A percentile compares a stretch with the other conserved stretches of the same genome.
These are phyloP conservation scores for Parasitella parasitica DNA, from an alignment of 371 early-diverging fungal genomes.

Conservation along the genomic window DNA sequence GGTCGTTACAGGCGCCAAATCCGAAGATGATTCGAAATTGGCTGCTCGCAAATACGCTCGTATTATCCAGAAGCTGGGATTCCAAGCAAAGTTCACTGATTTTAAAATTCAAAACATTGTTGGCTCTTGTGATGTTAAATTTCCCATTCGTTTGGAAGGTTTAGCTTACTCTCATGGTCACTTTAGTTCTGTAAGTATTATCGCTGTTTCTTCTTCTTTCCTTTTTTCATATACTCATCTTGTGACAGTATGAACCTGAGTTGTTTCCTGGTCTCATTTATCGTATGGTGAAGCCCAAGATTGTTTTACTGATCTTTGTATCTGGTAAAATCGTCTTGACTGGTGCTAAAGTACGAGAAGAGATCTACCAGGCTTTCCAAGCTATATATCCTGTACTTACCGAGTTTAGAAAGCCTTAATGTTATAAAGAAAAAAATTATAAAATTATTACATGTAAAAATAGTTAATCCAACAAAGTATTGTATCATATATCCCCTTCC, in stretches of 20 bases:
- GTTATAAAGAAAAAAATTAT: neutral
- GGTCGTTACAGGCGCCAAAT: conserved; percentile 98
- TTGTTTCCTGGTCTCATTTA: conserved; percentile 99
- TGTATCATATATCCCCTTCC: neutral
- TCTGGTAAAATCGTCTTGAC: conserved; percentile 99
- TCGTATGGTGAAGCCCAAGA: conserved; percentile 99
- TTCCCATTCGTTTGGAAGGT: conserved; percentile 99
- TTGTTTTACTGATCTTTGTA: conserved; percentile 99
- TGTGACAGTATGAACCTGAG: conserved; percentile 97
- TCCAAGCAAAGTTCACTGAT: conserved; percentile 98
- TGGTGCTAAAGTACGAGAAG: conserved; percentile 99
- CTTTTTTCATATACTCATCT: conserved; percentile 1
- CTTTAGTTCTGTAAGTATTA: conserved; percentile 88
- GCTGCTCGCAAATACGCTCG: conserved; percentile 99
- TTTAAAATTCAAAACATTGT: conserved; percentile 99
- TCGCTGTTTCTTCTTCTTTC: neutral
- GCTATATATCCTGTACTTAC: conserved; percentile 99
- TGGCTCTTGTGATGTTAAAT: conserved; percentile 99
- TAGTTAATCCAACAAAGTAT: neutral
- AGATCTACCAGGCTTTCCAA: conserved; percentile 99
- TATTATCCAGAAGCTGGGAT: conserved; percentile 99
- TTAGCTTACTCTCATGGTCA: conserved; percentile 97
- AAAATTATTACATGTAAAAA: conserved; percentile 1
- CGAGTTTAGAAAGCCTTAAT: conserved; percentile 81
- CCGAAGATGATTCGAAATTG: conserved; percentile 95